A percentile compares a stretch with the other conserved stretches of the same genome.
Conservation (phyloP, 2,329 filamentous ascomycete genomes). For the Fusarium equiseti region DNA sequence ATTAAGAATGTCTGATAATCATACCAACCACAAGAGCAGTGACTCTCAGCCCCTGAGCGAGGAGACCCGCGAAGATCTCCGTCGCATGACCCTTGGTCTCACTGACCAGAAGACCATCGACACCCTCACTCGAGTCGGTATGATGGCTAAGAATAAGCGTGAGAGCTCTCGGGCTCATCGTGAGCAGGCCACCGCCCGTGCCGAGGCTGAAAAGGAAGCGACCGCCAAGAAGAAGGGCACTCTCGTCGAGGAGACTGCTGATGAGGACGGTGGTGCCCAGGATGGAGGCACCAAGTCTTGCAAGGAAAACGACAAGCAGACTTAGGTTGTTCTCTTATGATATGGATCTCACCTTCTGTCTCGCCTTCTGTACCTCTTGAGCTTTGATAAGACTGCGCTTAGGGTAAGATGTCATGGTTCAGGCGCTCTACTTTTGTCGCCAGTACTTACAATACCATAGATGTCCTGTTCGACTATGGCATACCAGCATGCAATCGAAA, state of each 20-base stretch:
- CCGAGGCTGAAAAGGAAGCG: constrained; percentile 2
- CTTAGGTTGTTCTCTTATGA: neutral
- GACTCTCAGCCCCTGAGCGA: constrained; percentile 11
- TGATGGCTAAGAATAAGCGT: constrained; percentile 37
- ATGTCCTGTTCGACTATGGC: neutral
- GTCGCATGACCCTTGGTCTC: constrained; percentile 42
- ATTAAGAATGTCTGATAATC: constrained; percentile 6
- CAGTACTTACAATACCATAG: constrained; percentile 4
- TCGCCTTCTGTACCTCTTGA: neutral
- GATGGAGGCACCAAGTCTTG: neutral
- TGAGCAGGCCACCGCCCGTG: neutral
- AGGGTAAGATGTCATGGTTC: neutral
- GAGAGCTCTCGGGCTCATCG: neutral
- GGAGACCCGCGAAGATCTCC: constrained; percentile 20
- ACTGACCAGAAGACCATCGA: constrained; percentile 42
- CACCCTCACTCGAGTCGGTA: constrained; percentile 33
- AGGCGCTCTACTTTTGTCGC: neutral
- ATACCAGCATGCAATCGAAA: neutral
- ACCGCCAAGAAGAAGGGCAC: constrained; percentile 3
- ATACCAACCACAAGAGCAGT: neutral
- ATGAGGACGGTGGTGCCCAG: neutral
- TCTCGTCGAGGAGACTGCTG: neutral
- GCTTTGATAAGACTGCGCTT: neutral
- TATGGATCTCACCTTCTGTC: constrained; percentile 4
- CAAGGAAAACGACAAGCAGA: constrained; percentile 11